Conservation (phyloP, 306 rosid genomes). For the Cicer cuneatum region DNA sequence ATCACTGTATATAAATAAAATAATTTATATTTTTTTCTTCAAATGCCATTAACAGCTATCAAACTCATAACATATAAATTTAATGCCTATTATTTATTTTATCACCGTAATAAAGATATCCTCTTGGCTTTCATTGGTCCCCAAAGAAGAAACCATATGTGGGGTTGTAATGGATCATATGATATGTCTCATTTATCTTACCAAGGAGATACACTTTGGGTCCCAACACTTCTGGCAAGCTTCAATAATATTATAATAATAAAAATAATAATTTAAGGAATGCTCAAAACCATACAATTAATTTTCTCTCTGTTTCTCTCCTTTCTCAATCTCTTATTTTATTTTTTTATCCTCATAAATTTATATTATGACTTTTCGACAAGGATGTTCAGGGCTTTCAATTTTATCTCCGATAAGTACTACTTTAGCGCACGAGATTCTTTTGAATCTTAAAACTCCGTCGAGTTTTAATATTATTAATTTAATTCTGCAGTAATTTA, state of each 20-base stretch:
- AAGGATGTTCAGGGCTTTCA: conserved; percentile 25
- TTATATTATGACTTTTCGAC: conserved; percentile 34
- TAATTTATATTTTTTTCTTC: too few species aligned
- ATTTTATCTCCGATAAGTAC: conserved; percentile 34
- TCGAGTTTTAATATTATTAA: too few species aligned
- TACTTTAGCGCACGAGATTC: conserved; percentile 29
- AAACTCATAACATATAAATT: too few species aligned
- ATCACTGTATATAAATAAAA: too few species aligned
- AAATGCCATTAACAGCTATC: too few species aligned
- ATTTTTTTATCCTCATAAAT: background rate
- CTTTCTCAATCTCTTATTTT: conserved; percentile 11
- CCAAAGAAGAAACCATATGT: conserved; percentile 56
- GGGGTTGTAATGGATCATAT: conserved; percentile 61
- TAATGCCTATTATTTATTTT: too few species aligned
- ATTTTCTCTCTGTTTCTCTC: conserved; percentile 33
- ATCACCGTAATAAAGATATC: background rate
- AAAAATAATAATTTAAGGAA: conserved; percentile 29
- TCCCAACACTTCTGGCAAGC: conserved; percentile 50
- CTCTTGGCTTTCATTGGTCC: conserved; percentile 47
- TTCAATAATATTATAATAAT: conserved; percentile 40
- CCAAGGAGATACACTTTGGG: conserved; percentile 50
- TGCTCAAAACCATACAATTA: conserved; percentile 50
- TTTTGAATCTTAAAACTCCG: too few species aligned
- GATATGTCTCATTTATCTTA: conserved; percentile 48
- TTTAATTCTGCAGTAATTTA: too few species aligned